phyloP scores from a whole-genome alignment of 2,329 filamentous ascomycete species.

The Verticillium zaregamsianum region DNA sequence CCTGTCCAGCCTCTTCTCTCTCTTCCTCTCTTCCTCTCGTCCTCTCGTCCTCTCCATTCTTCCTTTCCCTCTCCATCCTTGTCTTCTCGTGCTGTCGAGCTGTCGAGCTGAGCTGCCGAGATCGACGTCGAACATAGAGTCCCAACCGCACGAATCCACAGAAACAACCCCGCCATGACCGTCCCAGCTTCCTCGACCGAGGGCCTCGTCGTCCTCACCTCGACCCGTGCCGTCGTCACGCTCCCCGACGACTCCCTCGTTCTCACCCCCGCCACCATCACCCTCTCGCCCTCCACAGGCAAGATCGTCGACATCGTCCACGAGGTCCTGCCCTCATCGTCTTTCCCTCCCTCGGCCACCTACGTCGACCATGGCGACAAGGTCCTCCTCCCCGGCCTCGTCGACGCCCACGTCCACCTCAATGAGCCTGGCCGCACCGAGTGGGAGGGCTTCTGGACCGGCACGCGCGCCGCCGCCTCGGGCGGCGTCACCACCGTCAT shows the following conservation, averaged over 20 bases:
- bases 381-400: conserved; percentile 82
- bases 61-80: background rate
- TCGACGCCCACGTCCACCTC: conserved; percentile 95
- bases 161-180: conserved; percentile 23
- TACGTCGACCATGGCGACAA: conserved; percentile 84
- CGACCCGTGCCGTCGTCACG: conserved; percentile 76
- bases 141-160: background rate
- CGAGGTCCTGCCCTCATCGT: conserved; percentile 66
- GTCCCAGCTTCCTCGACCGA: conserved; percentile 20
- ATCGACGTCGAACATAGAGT: background rate
- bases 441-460: conserved; percentile 98
- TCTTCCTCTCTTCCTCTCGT: background rate
- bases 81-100: background rate
- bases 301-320: conserved; percentile 78
- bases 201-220: conserved; percentile 70
- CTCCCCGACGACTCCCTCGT: conserved; percentile 57
- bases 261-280: conserved; percentile 78
- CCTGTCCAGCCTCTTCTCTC: too few species aligned
- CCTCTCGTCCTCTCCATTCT: background rate
- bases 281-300: conserved; percentile 72
- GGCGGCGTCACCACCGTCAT: conserved; percentile 95
- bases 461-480: conserved; percentile 87
- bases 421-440: conserved; percentile 96
- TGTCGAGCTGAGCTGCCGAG: background rate
- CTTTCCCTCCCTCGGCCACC: conserved; percentile 66